These are phyloP conservation scores for Dioscorea zingiberensis DNA, from an alignment of 106 monocot genomes.

Conservation along the genomic window DNA sequence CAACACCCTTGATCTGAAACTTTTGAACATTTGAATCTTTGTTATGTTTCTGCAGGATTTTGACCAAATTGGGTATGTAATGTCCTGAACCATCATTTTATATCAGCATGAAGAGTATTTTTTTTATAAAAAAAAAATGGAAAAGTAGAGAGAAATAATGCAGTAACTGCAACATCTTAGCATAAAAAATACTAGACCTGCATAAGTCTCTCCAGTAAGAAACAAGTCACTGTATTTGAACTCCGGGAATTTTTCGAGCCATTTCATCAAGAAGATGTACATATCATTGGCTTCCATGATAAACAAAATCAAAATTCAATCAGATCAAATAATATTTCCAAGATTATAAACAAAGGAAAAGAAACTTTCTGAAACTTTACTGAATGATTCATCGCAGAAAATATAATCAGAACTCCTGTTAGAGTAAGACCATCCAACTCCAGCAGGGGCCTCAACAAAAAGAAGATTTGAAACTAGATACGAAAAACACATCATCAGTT, in stretches of 20 bases:
- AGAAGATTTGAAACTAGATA: constrained; percentile 74
- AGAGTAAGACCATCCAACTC: constrained; percentile 99
- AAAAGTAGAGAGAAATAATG: neutral
- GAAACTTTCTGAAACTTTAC: constrained; percentile 18
- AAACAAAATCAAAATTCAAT: constrained; percentile 1
- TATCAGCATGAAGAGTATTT: neutral
- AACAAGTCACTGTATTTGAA: constrained; percentile 65
- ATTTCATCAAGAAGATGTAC: constrained; percentile 60
- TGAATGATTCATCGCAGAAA: constrained; percentile 53
- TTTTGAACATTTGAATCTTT: constrained; percentile 57
- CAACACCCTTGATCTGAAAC: constrained; percentile 88
- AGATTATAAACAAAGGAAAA: no score
- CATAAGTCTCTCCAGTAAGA: constrained; percentile 95
- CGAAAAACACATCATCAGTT: no score
- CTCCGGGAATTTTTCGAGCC: constrained; percentile 84
- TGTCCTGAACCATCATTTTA: constrained; percentile 48
- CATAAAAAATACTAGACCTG: constrained; percentile 33
- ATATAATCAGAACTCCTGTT: constrained; percentile 76
- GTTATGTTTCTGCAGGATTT: constrained; percentile 68
- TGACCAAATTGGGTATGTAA: constrained; percentile 90
- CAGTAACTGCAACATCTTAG: neutral
- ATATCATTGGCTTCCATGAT: constrained; percentile 63
- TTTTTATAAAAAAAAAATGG: constrained; percentile 8
- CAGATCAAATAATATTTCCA: no score
- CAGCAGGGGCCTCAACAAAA: constrained; percentile 96